Evolutionary conservation across 768 basidiomycete genomes (phyloP).

Genomic region (Porphyrellus cyaneotinctus): DNA sequence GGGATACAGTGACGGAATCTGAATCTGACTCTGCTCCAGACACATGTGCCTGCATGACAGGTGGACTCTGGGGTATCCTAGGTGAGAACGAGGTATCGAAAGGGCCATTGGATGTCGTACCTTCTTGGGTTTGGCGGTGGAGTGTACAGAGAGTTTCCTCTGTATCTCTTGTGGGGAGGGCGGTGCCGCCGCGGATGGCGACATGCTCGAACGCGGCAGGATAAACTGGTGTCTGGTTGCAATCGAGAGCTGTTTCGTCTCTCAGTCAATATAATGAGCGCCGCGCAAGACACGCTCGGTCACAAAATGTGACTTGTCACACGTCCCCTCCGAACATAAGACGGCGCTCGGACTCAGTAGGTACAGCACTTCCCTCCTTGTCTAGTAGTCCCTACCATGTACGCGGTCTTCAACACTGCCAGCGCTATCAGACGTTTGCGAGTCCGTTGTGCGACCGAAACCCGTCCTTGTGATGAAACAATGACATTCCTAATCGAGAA

Average conservation of each 20-base stretch:
- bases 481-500: slow-evolving; percentile 13
- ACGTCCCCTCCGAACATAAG: slow-evolving; percentile 1
- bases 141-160: slow-evolving; percentile 78
- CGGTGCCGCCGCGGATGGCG: slow-evolving; percentile 41
- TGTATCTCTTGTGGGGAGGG: slow-evolving; percentile 86
- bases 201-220: slow-evolving; percentile 20
- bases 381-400: no score
- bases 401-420: not conserved
- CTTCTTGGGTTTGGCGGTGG: slow-evolving; percentile 51
- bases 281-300: slow-evolving; percentile 19
- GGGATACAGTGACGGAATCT: slow-evolving; percentile 61
- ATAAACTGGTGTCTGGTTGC: slow-evolving; percentile 6
- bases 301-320: slow-evolving; percentile 25
- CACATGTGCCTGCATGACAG: slow-evolving; percentile 33
- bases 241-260: slow-evolving; percentile 11
- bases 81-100: slow-evolving; percentile 14
- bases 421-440: not conserved
- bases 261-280: not conserved
- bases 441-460: slow-evolving; percentile 2
- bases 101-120: slow-evolving; percentile 24
- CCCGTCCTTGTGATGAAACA: slow-evolving; percentile 2
- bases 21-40: slow-evolving; percentile 88
- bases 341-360: slow-evolving; percentile 11
- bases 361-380: no score
- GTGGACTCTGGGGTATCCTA: slow-evolving; percentile 28